phyloP scores from a whole-genome alignment of 805 yeast genomes.

The Saturnispora kantuleensis region DNA sequence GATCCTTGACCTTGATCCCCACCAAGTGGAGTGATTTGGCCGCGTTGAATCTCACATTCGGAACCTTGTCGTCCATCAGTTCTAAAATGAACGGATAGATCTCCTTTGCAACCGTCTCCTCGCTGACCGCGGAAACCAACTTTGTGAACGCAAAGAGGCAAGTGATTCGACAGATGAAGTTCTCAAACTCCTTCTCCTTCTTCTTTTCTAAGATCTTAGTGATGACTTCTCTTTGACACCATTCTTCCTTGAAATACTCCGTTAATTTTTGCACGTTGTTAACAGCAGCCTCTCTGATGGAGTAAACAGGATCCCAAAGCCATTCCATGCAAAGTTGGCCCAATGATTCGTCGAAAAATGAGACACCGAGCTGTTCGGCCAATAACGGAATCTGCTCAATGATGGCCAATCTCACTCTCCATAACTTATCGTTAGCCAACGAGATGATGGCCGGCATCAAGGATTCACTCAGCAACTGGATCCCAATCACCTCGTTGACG shows the following conservation, averaged over 20 bases:
- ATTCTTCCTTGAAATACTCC: constrained; percentile 79
- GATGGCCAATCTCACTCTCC: constrained; percentile 96
- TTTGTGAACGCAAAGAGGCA: constrained; percentile 81
- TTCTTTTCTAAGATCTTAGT: constrained; percentile 52
- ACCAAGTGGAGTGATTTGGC: constrained; percentile 71
- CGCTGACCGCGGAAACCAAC: constrained; percentile 60
- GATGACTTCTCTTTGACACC: constrained; percentile 85
- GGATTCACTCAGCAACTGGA: constrained; percentile 74
- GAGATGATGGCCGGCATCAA: constrained; percentile 93
- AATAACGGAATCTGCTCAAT: constrained; percentile 92
- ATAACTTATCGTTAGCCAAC: constrained; percentile 89
- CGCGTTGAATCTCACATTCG: constrained; percentile 90
- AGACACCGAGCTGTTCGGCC: constrained; percentile 89
- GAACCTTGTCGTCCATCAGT: constrained; percentile 71
- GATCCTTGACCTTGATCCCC: constrained; percentile 39
- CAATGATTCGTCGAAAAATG: constrained; percentile 85
- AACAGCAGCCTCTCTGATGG: constrained; percentile 95
- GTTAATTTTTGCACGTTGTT: constrained; percentile 70
- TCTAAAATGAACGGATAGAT: constrained; percentile 73
- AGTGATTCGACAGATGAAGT: constrained; percentile 88
- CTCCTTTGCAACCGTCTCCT: constrained; percentile 47
- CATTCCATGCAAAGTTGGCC: constrained; percentile 91
- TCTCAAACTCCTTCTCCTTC: constrained; percentile 32
- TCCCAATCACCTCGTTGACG: constrained; percentile 91
- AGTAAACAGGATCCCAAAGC: constrained; percentile 96